These are phyloP conservation scores for Apiotrichum siamense DNA, from an alignment of 1,284 basidiomycete species.

Conservation along the genomic window DNA sequence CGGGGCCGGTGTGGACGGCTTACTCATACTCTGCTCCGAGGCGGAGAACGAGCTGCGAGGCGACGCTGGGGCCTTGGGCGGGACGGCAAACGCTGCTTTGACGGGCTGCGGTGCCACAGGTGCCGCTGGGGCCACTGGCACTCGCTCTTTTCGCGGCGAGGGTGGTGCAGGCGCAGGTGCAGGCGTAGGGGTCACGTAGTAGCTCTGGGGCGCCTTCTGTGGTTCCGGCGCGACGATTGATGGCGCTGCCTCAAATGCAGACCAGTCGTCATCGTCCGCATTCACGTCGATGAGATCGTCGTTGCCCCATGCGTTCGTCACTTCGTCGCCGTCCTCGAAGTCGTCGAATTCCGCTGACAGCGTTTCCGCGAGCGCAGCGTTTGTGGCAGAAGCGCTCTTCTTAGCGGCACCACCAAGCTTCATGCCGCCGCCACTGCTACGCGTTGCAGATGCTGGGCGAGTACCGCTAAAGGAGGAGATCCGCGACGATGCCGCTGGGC, in stretches of 20 bases:
- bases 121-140: slow-evolving; percentile 4
- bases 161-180: slow-evolving; percentile 8
- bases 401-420: slow-evolving; percentile 59
- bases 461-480: slow-evolving; percentile 12
- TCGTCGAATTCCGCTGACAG: slow-evolving; percentile 53
- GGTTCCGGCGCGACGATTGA: slow-evolving; percentile 34
- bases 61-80: too few species aligned
- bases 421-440: slow-evolving; percentile 51
- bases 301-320: slow-evolving; percentile 59
- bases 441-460: background rate
- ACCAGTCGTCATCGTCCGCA: slow-evolving; percentile 78
- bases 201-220: slow-evolving; percentile 35
- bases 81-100: background rate
- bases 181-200: slow-evolving; percentile 22
- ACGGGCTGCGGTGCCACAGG: slow-evolving; percentile 3
- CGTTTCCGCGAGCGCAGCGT: slow-evolving; percentile 53
- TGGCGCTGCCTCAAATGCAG: slow-evolving; percentile 72
- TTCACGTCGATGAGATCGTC: slow-evolving; percentile 81
- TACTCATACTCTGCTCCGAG: too few species aligned
- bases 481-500: background rate
- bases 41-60: slow-evolving; percentile 3
- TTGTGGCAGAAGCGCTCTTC: background rate
- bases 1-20: slow-evolving; percentile 7
- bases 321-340: slow-evolving; percentile 46
- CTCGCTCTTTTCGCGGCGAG: slow-evolving; percentile 11